Conservation (phyloP, 2,329 filamentous ascomycete genomes). For the Ascocoryne sarcoides region DNA sequence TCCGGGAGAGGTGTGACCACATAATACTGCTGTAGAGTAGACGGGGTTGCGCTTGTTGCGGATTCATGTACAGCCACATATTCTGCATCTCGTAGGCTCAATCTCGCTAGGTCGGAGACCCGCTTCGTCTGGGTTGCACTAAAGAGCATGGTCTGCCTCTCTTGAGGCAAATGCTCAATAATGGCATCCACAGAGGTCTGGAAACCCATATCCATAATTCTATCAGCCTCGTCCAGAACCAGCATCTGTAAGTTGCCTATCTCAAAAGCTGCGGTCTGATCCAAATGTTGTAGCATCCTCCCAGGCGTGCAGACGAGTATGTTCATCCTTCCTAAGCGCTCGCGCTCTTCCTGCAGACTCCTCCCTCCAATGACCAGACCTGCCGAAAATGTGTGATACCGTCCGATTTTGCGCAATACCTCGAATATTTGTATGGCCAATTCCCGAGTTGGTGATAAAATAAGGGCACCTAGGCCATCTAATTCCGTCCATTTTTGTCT, state of each 20-base stretch:
- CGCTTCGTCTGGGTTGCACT: conserved; percentile 93
- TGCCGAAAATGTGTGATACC: conserved; percentile 83
- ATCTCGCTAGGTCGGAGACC: conserved; percentile 80
- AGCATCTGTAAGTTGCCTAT: conserved; percentile 87
- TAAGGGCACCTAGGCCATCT: conserved; percentile 85
- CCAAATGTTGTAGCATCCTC: conserved; percentile 89
- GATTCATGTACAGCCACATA: conserved; percentile 91
- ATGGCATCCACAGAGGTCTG: conserved; percentile 85
- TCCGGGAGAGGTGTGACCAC: conserved; percentile 75
- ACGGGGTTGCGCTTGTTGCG: conserved; percentile 70
- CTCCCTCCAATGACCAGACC: conserved; percentile 92
- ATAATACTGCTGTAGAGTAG: conserved; percentile 83
- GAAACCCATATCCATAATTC: conserved; percentile 98
- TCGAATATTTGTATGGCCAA: conserved; percentile 96
- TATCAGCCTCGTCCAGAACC: conserved; percentile 90
- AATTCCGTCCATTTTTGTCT: conserved; percentile 80
- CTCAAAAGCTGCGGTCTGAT: conserved; percentile 84
- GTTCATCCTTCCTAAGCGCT: conserved; percentile 84
- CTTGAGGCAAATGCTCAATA: conserved; percentile 77
- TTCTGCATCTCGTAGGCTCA: conserved; percentile 84
- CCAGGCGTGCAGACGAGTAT: conserved; percentile 94
- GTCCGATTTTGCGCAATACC: conserved; percentile 80
- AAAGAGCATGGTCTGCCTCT: conserved; percentile 87
- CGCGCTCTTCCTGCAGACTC: conserved; percentile 76
- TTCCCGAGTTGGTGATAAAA: conserved; percentile 90